These are phyloP conservation scores for Diphasiastrum complanatum DNA, from an alignment of 83 land plant species.

Conservation along the genomic window DNA sequence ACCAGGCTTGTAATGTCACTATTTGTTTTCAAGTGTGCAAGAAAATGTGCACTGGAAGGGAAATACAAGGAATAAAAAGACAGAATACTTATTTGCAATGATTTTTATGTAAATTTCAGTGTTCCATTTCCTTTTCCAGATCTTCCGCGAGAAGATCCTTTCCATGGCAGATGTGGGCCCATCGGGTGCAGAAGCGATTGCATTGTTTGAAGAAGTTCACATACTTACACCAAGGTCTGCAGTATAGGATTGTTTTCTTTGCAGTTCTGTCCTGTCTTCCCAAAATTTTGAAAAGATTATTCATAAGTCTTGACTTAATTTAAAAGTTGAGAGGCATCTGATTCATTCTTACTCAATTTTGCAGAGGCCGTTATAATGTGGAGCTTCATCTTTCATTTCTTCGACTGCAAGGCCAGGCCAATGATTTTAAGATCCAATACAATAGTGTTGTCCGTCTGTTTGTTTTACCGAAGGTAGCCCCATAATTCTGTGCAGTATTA, in stretches of 20 bases:
- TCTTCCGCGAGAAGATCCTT: constrained; percentile 41
- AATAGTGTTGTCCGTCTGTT: constrained; percentile 52
- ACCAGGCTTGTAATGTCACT: neutral
- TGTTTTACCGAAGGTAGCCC: constrained; percentile 38
- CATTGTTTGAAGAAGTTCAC: constrained; percentile 34
- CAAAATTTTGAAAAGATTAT: no score
- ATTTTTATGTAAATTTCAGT: no score
- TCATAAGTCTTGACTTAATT: no score
- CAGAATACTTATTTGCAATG: no score
- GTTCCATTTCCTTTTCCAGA: constrained; percentile 11
- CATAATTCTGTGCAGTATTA: neutral
- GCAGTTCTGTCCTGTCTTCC: no score
- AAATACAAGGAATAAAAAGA: neutral
- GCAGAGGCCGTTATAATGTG: constrained; percentile 50
- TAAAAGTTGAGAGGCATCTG: neutral
- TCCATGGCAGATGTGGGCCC: constrained; percentile 51
- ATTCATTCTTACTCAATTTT: neutral
- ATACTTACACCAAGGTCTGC: constrained; percentile 45
- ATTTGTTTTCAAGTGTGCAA: neutral
- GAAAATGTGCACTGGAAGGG: neutral
- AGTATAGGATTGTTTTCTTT: neutral
- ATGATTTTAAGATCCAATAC: constrained; percentile 53
- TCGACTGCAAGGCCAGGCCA: constrained; percentile 47
- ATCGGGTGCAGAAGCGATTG: constrained; percentile 41
- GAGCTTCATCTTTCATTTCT: constrained; percentile 47